Evolutionary conservation across 1,139 yeast genomes (phyloP).

Genomic region (Saccharomyces hybrid): DNA sequence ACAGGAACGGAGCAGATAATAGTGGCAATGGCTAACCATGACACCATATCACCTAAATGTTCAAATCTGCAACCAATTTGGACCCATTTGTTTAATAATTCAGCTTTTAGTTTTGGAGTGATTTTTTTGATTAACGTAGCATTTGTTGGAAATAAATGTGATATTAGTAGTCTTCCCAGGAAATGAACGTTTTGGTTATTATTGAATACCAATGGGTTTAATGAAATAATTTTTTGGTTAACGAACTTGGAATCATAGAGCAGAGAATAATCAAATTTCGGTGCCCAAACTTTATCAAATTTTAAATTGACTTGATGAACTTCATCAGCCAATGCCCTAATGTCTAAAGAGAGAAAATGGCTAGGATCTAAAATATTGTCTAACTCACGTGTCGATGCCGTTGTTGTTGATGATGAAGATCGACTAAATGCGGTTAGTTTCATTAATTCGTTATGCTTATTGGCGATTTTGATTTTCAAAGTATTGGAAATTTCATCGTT

Average conservation of each 20-base stretch:
- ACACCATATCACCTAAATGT: slow-evolving; percentile 83
- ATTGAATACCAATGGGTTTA: slow-evolving; percentile 58
- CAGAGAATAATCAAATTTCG: slow-evolving; percentile 54
- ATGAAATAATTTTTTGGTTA: slow-evolving; percentile 17
- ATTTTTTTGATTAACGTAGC: slow-evolving; percentile 19
- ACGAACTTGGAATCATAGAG: slow-evolving; percentile 44
- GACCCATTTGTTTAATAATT: slow-evolving; percentile 74
- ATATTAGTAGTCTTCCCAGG: slow-evolving; percentile 60
- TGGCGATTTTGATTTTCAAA: slow-evolving; percentile 38
- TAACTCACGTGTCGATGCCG: not conserved
- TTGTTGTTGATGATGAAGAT: slow-evolving; percentile 5
- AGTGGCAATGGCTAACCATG: slow-evolving; percentile 89
- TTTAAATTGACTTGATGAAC: slow-evolving; percentile 51
- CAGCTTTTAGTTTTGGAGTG: slow-evolving; percentile 46
- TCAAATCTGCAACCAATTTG: slow-evolving; percentile 73
- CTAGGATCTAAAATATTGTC: not conserved
- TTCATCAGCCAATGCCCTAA: slow-evolving; percentile 46
- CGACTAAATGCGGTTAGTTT: slow-evolving; percentile 28
- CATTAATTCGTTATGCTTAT: slow-evolving; percentile 38
- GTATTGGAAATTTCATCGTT: slow-evolving; percentile 40
- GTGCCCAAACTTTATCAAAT: slow-evolving; percentile 64
- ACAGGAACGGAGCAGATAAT: slow-evolving; percentile 78
- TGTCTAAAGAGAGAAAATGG: slow-evolving; percentile 38
- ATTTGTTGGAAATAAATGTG: slow-evolving; percentile 48
- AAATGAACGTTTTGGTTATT: slow-evolving; percentile 64